These are phyloP conservation scores for Thermomucor indicae-seudaticae DNA, from an alignment of 371 early-diverging fungal genomes.

Conservation along the genomic window DNA sequence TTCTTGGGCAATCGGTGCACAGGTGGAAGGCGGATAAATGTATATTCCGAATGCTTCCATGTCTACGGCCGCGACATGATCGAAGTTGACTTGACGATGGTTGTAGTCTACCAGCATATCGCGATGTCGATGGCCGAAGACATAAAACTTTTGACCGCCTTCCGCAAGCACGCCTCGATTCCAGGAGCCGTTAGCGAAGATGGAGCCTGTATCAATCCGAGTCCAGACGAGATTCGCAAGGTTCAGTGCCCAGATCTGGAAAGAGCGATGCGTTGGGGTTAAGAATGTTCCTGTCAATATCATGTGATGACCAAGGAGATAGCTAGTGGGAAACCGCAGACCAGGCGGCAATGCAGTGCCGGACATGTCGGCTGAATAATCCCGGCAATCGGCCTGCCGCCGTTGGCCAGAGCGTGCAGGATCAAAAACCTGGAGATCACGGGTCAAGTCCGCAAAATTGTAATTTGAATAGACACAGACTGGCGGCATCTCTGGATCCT, in stretches of 20 bases:
- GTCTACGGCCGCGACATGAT: constrained; percentile 67
- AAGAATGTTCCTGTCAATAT: constrained; percentile 74
- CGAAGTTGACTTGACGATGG: constrained; percentile 73
- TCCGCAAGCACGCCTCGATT: constrained; percentile 69
- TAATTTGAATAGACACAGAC: constrained; percentile 74
- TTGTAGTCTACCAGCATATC: constrained; percentile 72
- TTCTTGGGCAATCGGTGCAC: constrained; percentile 57
- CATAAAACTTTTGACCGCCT: constrained; percentile 53
- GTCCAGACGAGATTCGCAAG: constrained; percentile 63
- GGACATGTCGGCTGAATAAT: constrained; percentile 61
- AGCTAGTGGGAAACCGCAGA: constrained; percentile 72
- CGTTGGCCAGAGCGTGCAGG: constrained; percentile 20
- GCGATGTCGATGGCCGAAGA: constrained; percentile 72
- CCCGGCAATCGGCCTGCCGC: constrained; percentile 10
- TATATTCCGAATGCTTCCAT: constrained; percentile 75
- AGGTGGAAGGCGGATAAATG: constrained; percentile 49
- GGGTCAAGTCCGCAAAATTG: constrained; percentile 72
- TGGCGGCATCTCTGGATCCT: background rate
- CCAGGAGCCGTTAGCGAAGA: constrained; percentile 71
- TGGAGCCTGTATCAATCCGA: constrained; percentile 64
- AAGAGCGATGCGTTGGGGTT: constrained; percentile 58
- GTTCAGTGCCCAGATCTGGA: constrained; percentile 76
- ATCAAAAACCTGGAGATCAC: constrained; percentile 62
- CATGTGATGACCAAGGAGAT: constrained; percentile 64
- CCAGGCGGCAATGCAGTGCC: constrained; percentile 69